Base-by-base conservation (phyloP, 805 yeast species). In the Schizosaccharomyces lindneri region DNA sequence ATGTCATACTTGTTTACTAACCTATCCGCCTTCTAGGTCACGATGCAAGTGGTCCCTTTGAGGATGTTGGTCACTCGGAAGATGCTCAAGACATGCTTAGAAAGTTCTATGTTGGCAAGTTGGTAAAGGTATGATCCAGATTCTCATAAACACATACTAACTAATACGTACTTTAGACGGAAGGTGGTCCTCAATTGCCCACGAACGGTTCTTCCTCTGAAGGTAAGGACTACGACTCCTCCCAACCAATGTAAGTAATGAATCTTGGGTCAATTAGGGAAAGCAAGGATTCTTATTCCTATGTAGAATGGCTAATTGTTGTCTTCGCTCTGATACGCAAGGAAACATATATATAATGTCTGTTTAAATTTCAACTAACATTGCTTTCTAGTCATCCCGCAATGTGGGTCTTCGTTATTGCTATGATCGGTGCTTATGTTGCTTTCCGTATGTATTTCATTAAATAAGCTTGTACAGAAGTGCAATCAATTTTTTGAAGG, bases 31-130 rank as follows among this genome's bases (percentile, higher is more conserved):
- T 46, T 46, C 11, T 51, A 51, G 95, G 95, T 59, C 77, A 78
- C 63, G 95, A 87, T 70, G 89, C 88, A 61, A 81, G 86, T 13
- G 74, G 70, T 60, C 79, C 82, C 27, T 82, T 81, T 65, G 82
- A 80, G 66, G 95, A 87, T 69, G 90, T 93, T 70, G 99, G 99
- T 48, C 99, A 93, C 74, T 87, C 97, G 43, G 97, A 89, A 65
- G 96, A 89, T 66, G 97, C 99, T 55, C 81, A 82, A 67, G 93
- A 84, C 67, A 76, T 84, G 66, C 76, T 93, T 68, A 76, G 74
- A 57, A 80, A 79, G 51, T 75, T 87, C 69, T 75, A 78, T 66
- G 78, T 93, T 63, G 98, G 98, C 66, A 82, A 78, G 61, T 77
- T 90, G 62, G 89, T 87, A 1, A 21, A 29, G 19, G 57, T 51